Conservation (phyloP, 352 stramenopile genomes). For the Phytophthora sansomeana region DNA sequence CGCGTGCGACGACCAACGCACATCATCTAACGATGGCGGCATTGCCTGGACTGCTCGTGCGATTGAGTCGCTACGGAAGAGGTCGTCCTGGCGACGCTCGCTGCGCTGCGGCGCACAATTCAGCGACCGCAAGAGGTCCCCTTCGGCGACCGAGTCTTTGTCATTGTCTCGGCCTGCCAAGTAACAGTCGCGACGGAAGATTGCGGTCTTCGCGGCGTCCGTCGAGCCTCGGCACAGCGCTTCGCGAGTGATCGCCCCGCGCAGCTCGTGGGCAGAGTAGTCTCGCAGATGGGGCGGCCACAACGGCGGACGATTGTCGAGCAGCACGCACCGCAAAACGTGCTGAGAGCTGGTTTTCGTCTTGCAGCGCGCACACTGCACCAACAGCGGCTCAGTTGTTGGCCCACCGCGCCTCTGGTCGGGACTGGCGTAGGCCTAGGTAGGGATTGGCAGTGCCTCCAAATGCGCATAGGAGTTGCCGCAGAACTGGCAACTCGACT, state of each 20-base stretch:
- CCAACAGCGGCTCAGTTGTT: not conserved
- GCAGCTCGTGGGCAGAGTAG: not conserved
- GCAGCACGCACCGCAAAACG: not conserved
- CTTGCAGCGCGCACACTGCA: not conserved
- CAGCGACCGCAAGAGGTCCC: not conserved
- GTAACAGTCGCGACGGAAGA: not conserved
- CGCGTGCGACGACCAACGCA: not conserved
- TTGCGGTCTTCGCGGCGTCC: not conserved
- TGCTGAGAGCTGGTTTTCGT: not conserved
- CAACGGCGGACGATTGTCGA: not conserved
- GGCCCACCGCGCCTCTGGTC: not conserved
- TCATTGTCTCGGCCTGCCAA: not conserved
- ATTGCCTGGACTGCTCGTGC: not conserved
- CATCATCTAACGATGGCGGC: slow-evolving; percentile 4
- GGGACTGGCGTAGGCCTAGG: not conserved
- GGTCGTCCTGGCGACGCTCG: not conserved
- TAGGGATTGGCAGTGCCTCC: not conserved
- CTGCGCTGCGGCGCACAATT: not conserved
- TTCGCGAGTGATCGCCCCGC: not conserved
- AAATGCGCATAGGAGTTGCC: not conserved
- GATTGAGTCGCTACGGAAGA: not conserved
- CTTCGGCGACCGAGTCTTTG: not conserved
- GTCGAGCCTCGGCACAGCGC: not conserved
- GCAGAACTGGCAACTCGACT: not conserved
- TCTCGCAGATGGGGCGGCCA: not conserved